Conservation (phyloP, 768 basidiomycete genomes). For the Pleurotus ostreatus region DNA sequence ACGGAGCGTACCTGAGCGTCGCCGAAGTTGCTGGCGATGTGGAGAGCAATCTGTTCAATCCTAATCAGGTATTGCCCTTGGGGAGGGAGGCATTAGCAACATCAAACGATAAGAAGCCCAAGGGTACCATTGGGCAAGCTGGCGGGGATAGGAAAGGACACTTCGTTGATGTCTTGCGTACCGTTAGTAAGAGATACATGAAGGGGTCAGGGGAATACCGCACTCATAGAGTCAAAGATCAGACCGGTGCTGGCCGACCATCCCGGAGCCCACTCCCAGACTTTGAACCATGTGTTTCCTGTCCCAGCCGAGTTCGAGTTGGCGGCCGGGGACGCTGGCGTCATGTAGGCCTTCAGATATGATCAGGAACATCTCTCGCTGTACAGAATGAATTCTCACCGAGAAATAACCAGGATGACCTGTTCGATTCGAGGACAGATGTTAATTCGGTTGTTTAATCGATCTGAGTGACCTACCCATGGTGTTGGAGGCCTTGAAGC, state of each 20-base stretch:
- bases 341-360: slow-evolving; percentile 32
- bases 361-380: not conserved
- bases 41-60: slow-evolving; percentile 34
- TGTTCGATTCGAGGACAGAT: not conserved
- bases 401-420: slow-evolving; percentile 25
- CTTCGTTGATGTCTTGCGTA: slow-evolving; percentile 23
- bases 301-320: slow-evolving; percentile 35
- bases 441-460: not conserved
- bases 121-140: slow-evolving; percentile 25
- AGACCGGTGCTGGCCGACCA: slow-evolving; percentile 26
- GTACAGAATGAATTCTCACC: not conserved
- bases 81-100: not conserved
- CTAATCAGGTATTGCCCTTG: slow-evolving; percentile 25
- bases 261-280: slow-evolving; percentile 34
- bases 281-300: slow-evolving; percentile 42
- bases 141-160: slow-evolving; percentile 30
- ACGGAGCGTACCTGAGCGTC: slow-evolving; percentile 23
- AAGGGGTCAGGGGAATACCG: not conserved
- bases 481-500: slow-evolving; percentile 26
- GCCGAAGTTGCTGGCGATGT: slow-evolving; percentile 21
- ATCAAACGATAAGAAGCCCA: not conserved
- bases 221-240: slow-evolving; percentile 25
- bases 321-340: slow-evolving; percentile 25
- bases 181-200: not conserved
- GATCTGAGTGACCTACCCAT: slow-evolving; percentile 17